phyloP scores from a whole-genome alignment of 768 basidiomycete genomes.

The Podaxis pistillaris region DNA sequence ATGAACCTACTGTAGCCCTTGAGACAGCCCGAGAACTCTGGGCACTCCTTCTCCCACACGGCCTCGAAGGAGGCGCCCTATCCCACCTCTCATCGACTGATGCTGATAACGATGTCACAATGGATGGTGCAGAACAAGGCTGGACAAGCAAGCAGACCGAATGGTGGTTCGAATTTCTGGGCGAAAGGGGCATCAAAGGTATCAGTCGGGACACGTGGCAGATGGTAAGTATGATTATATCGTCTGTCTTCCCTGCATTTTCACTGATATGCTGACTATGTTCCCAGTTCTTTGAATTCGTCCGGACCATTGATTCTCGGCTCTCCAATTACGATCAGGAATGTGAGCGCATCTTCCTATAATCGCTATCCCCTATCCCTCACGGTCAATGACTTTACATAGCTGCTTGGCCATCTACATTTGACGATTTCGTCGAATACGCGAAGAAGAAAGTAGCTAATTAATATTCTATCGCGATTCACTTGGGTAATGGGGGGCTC shows the following conservation, averaged over 20 bases:
- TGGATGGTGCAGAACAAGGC: constrained; percentile 44
- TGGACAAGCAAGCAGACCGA: constrained; percentile 63
- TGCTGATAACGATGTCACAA: constrained; percentile 46
- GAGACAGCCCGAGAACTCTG: constrained; percentile 79
- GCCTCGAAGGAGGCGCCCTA: constrained; percentile 65
- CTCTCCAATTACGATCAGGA: constrained; percentile 76
- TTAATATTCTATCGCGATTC: background rate
- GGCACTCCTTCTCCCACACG: constrained; percentile 73
- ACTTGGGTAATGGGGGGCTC: background rate
- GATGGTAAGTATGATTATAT: constrained; percentile 55
- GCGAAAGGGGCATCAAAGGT: constrained; percentile 63
- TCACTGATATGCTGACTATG: constrained; percentile 5
- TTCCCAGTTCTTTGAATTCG: constrained; percentile 72
- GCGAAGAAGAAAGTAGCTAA: constrained; percentile 42
- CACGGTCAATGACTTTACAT: constrained; percentile 1
- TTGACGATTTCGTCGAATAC: constrained; percentile 80
- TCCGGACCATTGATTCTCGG: constrained; percentile 68
- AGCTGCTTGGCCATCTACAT: constrained; percentile 87
- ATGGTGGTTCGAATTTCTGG: constrained; percentile 82
- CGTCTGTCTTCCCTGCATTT: background rate
- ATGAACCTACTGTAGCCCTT: constrained; percentile 37
- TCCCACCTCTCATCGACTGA: constrained; percentile 33
- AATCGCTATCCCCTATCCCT: constrained; percentile 11
- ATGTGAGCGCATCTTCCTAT: constrained; percentile 40
- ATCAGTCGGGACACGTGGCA: constrained; percentile 88